Evolutionary conservation across 1,284 basidiomycete genomes (phyloP).

Genomic region (Cryptococcus wingfieldii): DNA sequence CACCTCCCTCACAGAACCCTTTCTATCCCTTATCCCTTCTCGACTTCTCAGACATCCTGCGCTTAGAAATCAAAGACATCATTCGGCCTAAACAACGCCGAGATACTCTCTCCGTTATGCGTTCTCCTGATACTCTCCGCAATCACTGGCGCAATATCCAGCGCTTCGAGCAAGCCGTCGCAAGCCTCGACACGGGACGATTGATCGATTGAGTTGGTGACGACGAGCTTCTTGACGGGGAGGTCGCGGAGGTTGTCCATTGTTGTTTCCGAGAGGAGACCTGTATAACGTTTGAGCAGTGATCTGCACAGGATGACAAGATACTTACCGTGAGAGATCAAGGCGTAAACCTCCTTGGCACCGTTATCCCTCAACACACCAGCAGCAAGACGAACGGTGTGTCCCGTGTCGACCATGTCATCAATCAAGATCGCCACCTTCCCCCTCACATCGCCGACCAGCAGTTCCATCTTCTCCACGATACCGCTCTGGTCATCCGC

Average conservation of each 20-base stretch:
- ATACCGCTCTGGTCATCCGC: slow-evolving; percentile 42
- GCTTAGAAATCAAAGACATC: slow-evolving; percentile 20
- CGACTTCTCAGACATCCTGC: neutral
- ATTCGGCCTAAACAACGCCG: slow-evolving; percentile 39
- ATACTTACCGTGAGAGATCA: slow-evolving; percentile 81
- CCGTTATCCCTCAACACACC: slow-evolving; percentile 82
- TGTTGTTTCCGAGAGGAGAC: slow-evolving; percentile 78
- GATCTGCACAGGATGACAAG: neutral
- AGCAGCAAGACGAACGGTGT: slow-evolving; percentile 79
- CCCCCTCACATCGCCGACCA: slow-evolving; percentile 93
- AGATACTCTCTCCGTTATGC: slow-evolving; percentile 70
- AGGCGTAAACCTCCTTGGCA: slow-evolving; percentile 78
- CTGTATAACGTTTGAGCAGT: slow-evolving; percentile 48
- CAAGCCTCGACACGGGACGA: slow-evolving; percentile 52
- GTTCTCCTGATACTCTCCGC: slow-evolving; percentile 94
- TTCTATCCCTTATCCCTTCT: neutral
- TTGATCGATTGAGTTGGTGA: slow-evolving; percentile 77
- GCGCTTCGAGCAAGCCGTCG: slow-evolving; percentile 52
- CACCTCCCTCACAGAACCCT: neutral
- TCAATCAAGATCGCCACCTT: slow-evolving; percentile 94
- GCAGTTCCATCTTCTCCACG: slow-evolving; percentile 76
- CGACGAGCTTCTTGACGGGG: slow-evolving; percentile 81
- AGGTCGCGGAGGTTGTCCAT: slow-evolving; percentile 71
- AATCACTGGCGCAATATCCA: slow-evolving; percentile 87
- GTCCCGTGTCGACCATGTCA: slow-evolving; percentile 96